Conservation (phyloP, 2,329 filamentous ascomycete genomes). For the Scedosporium minutisporum region DNA sequence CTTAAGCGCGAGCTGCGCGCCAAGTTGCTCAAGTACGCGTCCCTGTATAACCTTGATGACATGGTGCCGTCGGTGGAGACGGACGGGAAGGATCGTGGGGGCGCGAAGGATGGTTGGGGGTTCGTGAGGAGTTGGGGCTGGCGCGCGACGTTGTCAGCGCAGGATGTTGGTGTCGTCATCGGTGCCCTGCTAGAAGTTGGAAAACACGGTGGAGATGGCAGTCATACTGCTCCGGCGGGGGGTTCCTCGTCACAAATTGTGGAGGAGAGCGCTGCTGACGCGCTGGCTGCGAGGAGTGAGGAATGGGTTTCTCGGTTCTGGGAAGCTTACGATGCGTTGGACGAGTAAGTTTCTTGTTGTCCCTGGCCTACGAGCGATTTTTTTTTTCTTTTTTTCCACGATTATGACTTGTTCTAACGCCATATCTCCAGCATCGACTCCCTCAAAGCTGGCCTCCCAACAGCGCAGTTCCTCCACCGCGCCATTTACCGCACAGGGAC, state of each 20-base stretch:
- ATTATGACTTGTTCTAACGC: slow-evolving; percentile 30
- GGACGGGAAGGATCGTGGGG: slow-evolving; percentile 57
- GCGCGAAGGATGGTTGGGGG: slow-evolving; percentile 85
- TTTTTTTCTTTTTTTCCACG: no score
- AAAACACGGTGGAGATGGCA: slow-evolving; percentile 30
- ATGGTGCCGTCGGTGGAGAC: slow-evolving; percentile 74
- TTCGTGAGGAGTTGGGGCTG: slow-evolving; percentile 97
- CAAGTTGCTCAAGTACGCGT: slow-evolving; percentile 82
- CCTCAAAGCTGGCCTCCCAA: slow-evolving; percentile 65
- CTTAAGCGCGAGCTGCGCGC: slow-evolving; percentile 79
- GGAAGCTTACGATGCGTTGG: slow-evolving; percentile 63
- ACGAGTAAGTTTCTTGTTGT: slow-evolving; percentile 44
- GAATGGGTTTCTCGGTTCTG: slow-evolving; percentile 61
- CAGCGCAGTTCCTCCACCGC: slow-evolving; percentile 79
- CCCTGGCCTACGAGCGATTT: background rate
- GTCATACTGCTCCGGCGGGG: slow-evolving; percentile 8
- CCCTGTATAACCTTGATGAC: slow-evolving; percentile 86
- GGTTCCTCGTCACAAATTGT: slow-evolving; percentile 16
- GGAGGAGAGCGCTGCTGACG: slow-evolving; percentile 36
- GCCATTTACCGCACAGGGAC: slow-evolving; percentile 92
- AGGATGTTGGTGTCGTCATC: slow-evolving; percentile 87
- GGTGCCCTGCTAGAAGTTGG: slow-evolving; percentile 91
- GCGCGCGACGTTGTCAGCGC: slow-evolving; percentile 86
- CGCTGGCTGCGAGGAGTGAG: slow-evolving; percentile 41
- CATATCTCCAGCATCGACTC: slow-evolving; percentile 56